phyloP scores from a whole-genome alignment of 805 yeast species.

The Candida berthetii region DNA sequence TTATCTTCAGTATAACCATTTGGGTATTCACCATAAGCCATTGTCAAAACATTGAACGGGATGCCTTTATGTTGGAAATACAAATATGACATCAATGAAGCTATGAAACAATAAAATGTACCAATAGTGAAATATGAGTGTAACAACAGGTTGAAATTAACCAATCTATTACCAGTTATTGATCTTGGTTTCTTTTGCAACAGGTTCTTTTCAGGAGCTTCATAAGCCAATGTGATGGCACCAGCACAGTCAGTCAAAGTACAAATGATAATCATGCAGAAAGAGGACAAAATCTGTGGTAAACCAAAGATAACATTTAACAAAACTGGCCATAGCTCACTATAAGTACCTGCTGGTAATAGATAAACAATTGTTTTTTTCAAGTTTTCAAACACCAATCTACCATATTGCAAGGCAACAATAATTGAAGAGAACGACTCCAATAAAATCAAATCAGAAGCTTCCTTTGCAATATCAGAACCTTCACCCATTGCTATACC shows the following conservation, averaged over 20 bases:
- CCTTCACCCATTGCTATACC: conserved; percentile 65
- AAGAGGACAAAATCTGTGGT: conserved; percentile 43
- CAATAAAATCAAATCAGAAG: conserved; percentile 16
- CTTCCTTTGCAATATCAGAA: conserved; percentile 20
- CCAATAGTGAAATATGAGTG: conserved; percentile 41
- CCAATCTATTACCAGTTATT: conserved; percentile 33
- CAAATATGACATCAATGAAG: conserved; percentile 33
- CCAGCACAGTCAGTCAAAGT: conserved; percentile 41
- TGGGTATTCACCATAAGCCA: conserved; percentile 29
- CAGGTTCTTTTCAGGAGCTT: conserved; percentile 35
- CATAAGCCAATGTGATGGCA: conserved; percentile 38
- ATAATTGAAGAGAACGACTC: conserved; percentile 24
- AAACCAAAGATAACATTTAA: conserved; percentile 41
- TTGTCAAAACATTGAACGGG: conserved; percentile 26
- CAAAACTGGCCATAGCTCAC: conserved; percentile 46
- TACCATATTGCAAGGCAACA: conserved; percentile 34
- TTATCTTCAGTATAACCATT: conserved; percentile 13
- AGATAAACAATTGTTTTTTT: conserved; percentile 39
- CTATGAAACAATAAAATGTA: conserved; percentile 30
- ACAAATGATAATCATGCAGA: conserved; percentile 44
- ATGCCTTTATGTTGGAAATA: conserved; percentile 30
- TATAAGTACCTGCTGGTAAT: conserved; percentile 46
- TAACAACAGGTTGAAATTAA: conserved; percentile 29
- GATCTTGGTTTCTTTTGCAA: conserved; percentile 35
- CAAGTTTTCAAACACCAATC: conserved; percentile 43